Percentiles rank a stretch among this genome's conserved stretches.
These are phyloP conservation scores for Fusarium newnesense DNA, from an alignment of 2,329 filamentous ascomycete genomes.

Conservation along the genomic window DNA sequence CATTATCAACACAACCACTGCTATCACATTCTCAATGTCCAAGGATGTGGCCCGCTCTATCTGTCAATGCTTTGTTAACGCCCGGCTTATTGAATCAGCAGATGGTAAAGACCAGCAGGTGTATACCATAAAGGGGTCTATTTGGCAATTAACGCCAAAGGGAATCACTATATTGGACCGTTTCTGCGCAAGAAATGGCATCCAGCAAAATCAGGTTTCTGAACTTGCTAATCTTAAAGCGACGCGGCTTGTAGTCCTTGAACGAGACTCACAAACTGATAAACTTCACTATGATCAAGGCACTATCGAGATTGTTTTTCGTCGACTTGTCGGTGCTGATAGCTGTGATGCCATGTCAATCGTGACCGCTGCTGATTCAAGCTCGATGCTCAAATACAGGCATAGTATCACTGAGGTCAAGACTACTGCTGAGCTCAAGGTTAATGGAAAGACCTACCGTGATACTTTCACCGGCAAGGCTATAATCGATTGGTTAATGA, in stretches of 20 bases:
- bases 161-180: conserved; percentile 90
- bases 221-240: conserved; percentile 83
- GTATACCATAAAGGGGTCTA: conserved; percentile 89
- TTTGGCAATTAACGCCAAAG: conserved; percentile 96
- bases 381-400: conserved; percentile 90
- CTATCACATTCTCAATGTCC: conserved; percentile 98
- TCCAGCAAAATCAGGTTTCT: conserved; percentile 90
- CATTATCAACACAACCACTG: conserved; percentile 97
- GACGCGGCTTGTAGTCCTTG: conserved; percentile 88
- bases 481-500: conserved; percentile 93
- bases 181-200: conserved; percentile 94
- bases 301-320: conserved; percentile 94
- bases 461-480: conserved; percentile 94
- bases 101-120: conserved; percentile 84
- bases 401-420: conserved; percentile 92
- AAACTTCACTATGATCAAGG: conserved; percentile 88
- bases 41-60: conserved; percentile 98
- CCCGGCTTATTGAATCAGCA: conserved; percentile 91
- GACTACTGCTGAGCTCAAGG: conserved; percentile 87
- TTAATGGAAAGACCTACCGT: conserved; percentile 78
- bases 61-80: conserved; percentile 93
- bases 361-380: conserved; percentile 81
- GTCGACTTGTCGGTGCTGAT: conserved; percentile 84
- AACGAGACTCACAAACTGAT: conserved; percentile 84
- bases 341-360: conserved; percentile 85